Base-by-base conservation (phyloP, 768 basidiomycete species). In the Podaxis sp. region DNA sequence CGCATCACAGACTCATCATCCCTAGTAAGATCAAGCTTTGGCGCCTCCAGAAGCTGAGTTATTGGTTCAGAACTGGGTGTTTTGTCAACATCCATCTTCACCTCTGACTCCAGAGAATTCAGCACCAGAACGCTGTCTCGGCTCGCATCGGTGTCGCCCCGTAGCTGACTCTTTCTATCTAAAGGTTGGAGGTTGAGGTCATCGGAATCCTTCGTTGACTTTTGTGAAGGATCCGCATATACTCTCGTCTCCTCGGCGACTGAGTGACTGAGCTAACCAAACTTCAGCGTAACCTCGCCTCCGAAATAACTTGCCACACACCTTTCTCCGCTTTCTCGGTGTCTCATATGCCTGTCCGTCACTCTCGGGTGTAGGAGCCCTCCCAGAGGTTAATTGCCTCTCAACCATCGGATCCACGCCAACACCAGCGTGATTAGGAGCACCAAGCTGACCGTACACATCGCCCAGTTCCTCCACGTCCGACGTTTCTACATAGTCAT, bases 401-500 rank as follows among this genome's bases (percentile, higher is more conserved):
- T 41, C 49, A 24, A 4, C 54, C 17, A n/a, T 17, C 15, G 12
- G 25, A 9, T 6, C 37, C 54, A 25, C 4, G 24, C 22, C 27
- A 17, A 27, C 37, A 11, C 27, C 24, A 17, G 37, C 17, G 17
- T 29, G 7, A 41, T 40, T 33, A 59, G 13, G 37, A 13, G 3
- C 47, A 37, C 50, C 13, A 2, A 27, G 5, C 24, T 13, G 40
- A 12, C 24, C 17, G 9, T 62, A 56, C 15, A 49, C 54, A 46
- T 38, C 54, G 5, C 12, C 55, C 25, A 55, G 38, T 51, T 62
- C 61, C 47, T 62, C 61, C 7, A 50, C 54, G 43, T 62, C 61
- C 46, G 61, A 62, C 6, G 61, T 62, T 27, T 62, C 61, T 3
- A 62, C 61, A 29, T 62, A 62, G 33, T 49, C 54, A 49, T 38